These are phyloP conservation scores for Parmelia sp. DNA, from an alignment of 495 filamentous ascomycete species.

Conservation along the genomic window DNA sequence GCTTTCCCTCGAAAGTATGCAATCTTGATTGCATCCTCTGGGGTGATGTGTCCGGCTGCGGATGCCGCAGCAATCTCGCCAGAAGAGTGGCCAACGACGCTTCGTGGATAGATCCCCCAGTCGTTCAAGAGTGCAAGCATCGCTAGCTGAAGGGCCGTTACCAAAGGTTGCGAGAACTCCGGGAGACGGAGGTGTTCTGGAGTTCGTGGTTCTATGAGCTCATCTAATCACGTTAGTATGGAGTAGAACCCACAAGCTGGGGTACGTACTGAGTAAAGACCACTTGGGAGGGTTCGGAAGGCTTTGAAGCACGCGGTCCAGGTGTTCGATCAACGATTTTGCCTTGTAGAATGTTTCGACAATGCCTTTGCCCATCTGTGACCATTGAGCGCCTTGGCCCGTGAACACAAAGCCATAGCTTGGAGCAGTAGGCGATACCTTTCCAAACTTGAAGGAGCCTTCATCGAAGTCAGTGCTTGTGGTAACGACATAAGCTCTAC, in stretches of 20 bases:
- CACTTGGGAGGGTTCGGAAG: too few species aligned
- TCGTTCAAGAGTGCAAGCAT: conserved; percentile 38
- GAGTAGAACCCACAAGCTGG: too few species aligned
- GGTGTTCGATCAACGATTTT: too few species aligned
- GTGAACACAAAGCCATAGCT: too few species aligned
- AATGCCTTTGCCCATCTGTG: conserved; percentile 12
- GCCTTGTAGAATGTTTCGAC: too few species aligned
- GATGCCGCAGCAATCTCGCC: conserved; percentile 61
- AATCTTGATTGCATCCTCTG: conserved; percentile 31
- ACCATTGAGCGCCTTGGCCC: conserved; percentile 22
- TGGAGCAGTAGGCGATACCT: not conserved
- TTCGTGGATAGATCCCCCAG: conserved; percentile 38
- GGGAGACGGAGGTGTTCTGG: conserved; percentile 16
- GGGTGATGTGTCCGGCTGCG: conserved; percentile 44
- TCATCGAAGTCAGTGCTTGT: not conserved
- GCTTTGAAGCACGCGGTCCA: not conserved
- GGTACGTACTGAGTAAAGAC: too few species aligned
- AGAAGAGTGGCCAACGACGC: conserved; percentile 54
- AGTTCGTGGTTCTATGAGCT: conserved; percentile 10
- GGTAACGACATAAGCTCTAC: conserved; percentile 22
- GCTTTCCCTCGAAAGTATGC: conserved; percentile 38
- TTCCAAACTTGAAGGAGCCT: conserved; percentile 5
- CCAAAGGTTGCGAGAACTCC: conserved; percentile 27
- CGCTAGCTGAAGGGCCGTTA: conserved; percentile 48
- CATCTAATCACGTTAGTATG: too few species aligned